Evolutionary conservation across 164 flowering plant species (phyloP).

Genomic region (Aristolochia fimbriata): DNA sequence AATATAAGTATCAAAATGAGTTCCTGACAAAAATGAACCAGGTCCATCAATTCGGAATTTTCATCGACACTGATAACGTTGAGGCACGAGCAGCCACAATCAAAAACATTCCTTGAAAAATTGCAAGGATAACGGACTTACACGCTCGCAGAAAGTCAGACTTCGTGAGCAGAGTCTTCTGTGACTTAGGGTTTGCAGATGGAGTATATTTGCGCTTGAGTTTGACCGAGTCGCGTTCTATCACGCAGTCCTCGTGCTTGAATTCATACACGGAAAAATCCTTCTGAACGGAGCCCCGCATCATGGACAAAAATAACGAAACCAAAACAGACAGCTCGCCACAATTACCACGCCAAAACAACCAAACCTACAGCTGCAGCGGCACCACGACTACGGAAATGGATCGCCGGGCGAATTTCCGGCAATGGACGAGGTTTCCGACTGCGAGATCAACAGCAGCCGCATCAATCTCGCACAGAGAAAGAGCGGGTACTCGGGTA

Average conservation of each 20-base stretch:
- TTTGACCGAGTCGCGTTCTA: conserved; percentile 6
- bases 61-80: not conserved
- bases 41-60: not conserved
- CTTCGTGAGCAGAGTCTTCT: conserved; percentile 5
- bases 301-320: conserved; percentile 2
- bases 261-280: conserved; percentile 14
- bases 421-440: not conserved
- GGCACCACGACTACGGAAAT: not conserved
- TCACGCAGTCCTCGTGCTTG: conserved; percentile 14
- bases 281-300: conserved; percentile 11
- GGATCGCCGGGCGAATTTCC: not conserved
- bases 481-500: not conserved
- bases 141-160: conserved; percentile 11
- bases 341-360: no score
- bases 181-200: conserved; percentile 6
- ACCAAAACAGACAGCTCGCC: not conserved
- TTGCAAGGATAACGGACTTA: conserved; percentile 8
- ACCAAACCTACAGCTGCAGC: no score
- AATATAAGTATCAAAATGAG: not conserved
- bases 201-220: not conserved
- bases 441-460: not conserved
- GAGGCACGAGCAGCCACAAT: not conserved
- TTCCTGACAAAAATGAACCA: not conserved
- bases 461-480: not conserved
- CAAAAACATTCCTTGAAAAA: not conserved